These are phyloP conservation scores for Puccinia polysora DNA, from an alignment of 1,284 basidiomycete species.

Conservation along the genomic window DNA sequence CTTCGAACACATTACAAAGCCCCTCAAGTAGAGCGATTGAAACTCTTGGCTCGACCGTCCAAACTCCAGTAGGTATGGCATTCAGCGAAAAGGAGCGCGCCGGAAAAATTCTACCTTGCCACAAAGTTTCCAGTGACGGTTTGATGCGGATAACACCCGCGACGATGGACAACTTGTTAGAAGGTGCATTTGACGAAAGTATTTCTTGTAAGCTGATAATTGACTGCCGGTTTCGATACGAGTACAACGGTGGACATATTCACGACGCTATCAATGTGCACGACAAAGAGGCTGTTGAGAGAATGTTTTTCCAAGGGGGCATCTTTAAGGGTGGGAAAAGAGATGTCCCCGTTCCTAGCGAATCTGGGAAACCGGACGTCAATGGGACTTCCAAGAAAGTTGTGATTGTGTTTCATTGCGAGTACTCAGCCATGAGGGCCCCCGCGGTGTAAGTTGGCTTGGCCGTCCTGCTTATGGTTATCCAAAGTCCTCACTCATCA, in stretches of 20 bases:
- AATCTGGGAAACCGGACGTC: constrained; percentile 65
- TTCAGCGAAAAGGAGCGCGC: constrained; percentile 88
- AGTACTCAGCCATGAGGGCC: constrained; percentile 90
- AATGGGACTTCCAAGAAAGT: constrained; percentile 62
- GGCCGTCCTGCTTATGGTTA: constrained; percentile 2
- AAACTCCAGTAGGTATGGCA: constrained; percentile 42
- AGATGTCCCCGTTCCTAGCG: constrained; percentile 66
- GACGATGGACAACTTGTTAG: constrained; percentile 66
- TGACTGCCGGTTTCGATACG: constrained; percentile 97
- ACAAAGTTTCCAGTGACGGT: constrained; percentile 86
- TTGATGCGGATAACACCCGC: constrained; percentile 78
- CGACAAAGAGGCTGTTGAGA: constrained; percentile 73
- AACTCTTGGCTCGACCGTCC: constrained; percentile 11
- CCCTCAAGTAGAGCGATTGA: not conserved
- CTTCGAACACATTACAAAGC: not conserved
- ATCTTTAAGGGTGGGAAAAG: constrained; percentile 47
- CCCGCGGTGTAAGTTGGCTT: constrained; percentile 75
- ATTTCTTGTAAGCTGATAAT: constrained; percentile 73
- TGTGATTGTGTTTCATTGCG: constrained; percentile 93
- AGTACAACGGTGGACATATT: constrained; percentile 90
- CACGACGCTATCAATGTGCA: constrained; percentile 86
- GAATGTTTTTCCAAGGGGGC: constrained; percentile 57
- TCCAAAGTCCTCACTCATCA: constrained; percentile 42
- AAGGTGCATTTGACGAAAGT: constrained; percentile 64
- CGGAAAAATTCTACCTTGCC: constrained; percentile 89